phyloP scores from a whole-genome alignment of 1,139 yeast genomes.

The Pichia sp. region DNA sequence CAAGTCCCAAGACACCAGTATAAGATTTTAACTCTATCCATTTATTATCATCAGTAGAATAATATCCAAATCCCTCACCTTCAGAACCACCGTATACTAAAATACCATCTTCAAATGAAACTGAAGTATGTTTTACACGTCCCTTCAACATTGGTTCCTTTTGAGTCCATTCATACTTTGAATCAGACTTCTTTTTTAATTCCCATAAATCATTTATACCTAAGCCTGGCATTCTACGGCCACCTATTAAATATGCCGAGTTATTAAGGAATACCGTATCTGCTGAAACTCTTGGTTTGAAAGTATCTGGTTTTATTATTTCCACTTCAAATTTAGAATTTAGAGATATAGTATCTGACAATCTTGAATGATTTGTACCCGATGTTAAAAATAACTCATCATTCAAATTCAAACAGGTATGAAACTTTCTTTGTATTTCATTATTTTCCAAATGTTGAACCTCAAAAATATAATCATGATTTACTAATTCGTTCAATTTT shows the following conservation, averaged over 20 bases:
- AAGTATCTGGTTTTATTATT: constrained; percentile 7
- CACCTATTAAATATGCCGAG: constrained; percentile 50
- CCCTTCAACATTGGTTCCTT: constrained; percentile 37
- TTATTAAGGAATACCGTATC: constrained; percentile 34
- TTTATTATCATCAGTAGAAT: background rate
- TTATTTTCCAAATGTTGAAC: background rate
- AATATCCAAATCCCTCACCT: constrained; percentile 12
- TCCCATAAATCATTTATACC: constrained; percentile 40
- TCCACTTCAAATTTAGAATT: constrained; percentile 5
- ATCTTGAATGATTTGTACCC: constrained; percentile 47
- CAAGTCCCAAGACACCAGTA: background rate
- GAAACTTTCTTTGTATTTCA: constrained; percentile 13
- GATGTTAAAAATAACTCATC: constrained; percentile 40
- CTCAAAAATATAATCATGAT: constrained; percentile 1
- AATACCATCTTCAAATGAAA: constrained; percentile 32
- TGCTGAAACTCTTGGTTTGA: constrained; percentile 55
- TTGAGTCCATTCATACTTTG: constrained; percentile 31
- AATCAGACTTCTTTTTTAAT: constrained; percentile 3
- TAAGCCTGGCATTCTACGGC: constrained; percentile 56
- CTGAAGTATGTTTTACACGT: constrained; percentile 50
- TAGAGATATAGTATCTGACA: constrained; percentile 24
- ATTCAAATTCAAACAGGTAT: constrained; percentile 33
- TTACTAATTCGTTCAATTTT: background rate
- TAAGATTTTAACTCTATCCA: constrained; percentile 9
- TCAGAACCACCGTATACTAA: constrained; percentile 50